Percentiles rank a stretch among this genome's conserved stretches.
phyloP scores from a whole-genome alignment of 306 rosid genomes.

The Glycyrrhiza uralensis region DNA sequence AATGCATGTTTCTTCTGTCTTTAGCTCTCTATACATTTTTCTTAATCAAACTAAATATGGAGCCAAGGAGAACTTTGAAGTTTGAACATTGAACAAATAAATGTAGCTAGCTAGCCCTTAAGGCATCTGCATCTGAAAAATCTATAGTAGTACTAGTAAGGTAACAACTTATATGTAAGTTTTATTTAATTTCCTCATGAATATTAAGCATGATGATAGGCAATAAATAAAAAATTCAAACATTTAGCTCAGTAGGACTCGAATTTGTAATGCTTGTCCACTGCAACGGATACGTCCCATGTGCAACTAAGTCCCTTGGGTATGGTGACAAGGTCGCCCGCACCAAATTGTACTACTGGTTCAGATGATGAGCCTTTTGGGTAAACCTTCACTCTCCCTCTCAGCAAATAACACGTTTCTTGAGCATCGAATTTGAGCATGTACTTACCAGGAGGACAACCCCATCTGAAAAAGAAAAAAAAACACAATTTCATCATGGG shows the following conservation, averaged over 20 bases:
- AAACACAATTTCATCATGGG: neutral
- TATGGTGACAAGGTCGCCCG: slow-evolving; percentile 72
- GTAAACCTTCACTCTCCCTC: slow-evolving; percentile 69
- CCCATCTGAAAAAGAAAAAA: slow-evolving; percentile 75
- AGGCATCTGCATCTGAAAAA: too few species aligned
- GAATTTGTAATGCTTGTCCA: slow-evolving; percentile 77
- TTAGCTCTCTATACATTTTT: neutral
- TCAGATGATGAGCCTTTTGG: slow-evolving; percentile 53
- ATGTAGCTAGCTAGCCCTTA: too few species aligned
- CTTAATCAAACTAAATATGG: neutral
- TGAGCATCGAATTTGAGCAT: slow-evolving; percentile 69
- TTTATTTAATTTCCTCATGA: too few species aligned
- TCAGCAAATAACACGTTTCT: slow-evolving; percentile 70
- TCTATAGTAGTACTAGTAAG: too few species aligned
- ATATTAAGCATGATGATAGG: too few species aligned
- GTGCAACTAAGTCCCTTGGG: slow-evolving; percentile 85
- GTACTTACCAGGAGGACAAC: slow-evolving; percentile 80
- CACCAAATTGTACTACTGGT: slow-evolving; percentile 61
- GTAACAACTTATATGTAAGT: too few species aligned
- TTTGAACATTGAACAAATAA: neutral
- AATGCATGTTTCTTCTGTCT: neutral
- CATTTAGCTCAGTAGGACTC: too few species aligned
- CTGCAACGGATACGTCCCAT: slow-evolving; percentile 79
- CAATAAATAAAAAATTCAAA: too few species aligned
- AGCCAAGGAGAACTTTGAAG: neutral